A percentile compares a stretch with the other conserved stretches of the same genome.
These are phyloP conservation scores for Phialophora verrucosa DNA, from an alignment of 2,329 filamentous ascomycete species.

Conservation along the genomic window DNA sequence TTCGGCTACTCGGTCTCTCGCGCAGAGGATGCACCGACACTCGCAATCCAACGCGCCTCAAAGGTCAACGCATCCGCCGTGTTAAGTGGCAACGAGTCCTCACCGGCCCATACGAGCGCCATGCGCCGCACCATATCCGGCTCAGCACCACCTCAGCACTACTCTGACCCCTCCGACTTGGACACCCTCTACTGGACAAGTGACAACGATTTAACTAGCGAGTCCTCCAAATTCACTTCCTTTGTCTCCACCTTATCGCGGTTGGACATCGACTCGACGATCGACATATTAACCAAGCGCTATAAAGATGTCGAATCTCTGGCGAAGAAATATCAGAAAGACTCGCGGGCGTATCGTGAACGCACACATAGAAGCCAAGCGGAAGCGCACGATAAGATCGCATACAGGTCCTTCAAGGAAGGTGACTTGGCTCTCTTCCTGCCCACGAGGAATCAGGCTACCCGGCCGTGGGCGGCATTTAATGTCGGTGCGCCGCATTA, in stretches of 20 bases:
- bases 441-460: constrained; percentile 91
- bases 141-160: constrained; percentile 59
- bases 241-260: constrained; percentile 75
- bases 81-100: constrained; percentile 45
- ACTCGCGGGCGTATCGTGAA: constrained; percentile 84
- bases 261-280: constrained; percentile 84
- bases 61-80: constrained; percentile 58
- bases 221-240: constrained; percentile 73
- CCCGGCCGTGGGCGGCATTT: constrained; percentile 96
- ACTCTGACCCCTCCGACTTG: constrained; percentile 69
- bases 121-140: constrained; percentile 56
- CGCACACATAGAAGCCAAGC: constrained; percentile 79
- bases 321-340: constrained; percentile 90
- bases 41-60: constrained; percentile 75
- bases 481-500: constrained; percentile 97
- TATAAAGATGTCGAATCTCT: constrained; percentile 93
- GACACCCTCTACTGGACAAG: constrained; percentile 84
- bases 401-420: constrained; percentile 93
- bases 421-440: constrained; percentile 93
- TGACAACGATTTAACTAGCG: constrained; percentile 66
- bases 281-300: constrained; percentile 83
- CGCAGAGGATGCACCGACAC: constrained; percentile 65
- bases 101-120: constrained; percentile 24
- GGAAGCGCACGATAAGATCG: constrained; percentile 94
- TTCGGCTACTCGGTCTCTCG: constrained; percentile 82